Conservation (phyloP, 1,139 yeast species). For the Scheffersomyces segobiensis region DNA sequence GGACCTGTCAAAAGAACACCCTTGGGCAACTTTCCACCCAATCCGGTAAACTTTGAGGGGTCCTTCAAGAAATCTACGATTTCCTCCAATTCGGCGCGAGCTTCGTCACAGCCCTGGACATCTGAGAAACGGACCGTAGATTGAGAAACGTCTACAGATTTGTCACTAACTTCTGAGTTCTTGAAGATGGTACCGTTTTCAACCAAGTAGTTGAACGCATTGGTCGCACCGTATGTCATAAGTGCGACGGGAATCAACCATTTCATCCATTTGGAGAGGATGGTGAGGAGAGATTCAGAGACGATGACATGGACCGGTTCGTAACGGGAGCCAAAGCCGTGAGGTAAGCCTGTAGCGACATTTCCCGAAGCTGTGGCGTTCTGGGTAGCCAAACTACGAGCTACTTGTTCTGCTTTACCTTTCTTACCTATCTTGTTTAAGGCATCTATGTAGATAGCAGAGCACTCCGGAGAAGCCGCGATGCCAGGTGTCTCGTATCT, state of each 20-base stretch:
- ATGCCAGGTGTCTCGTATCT: slow-evolving; percentile 92
- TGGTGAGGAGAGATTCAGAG: slow-evolving; percentile 75
- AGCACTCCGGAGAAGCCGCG: slow-evolving; percentile 76
- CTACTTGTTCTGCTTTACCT: slow-evolving; percentile 69
- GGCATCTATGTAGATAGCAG: slow-evolving; percentile 76
- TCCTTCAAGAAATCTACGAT: slow-evolving; percentile 95
- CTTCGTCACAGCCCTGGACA: slow-evolving; percentile 98
- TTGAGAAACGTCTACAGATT: slow-evolving; percentile 79
- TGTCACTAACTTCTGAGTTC: slow-evolving; percentile 71
- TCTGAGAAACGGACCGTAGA: slow-evolving; percentile 88
- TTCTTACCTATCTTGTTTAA: slow-evolving; percentile 73
- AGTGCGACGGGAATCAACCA: slow-evolving; percentile 85
- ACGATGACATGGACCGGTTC: slow-evolving; percentile 92
- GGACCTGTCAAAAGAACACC: slow-evolving; percentile 98
- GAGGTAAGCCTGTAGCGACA: slow-evolving; percentile 29
- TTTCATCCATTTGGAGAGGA: slow-evolving; percentile 83
- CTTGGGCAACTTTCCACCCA: slow-evolving; percentile 96
- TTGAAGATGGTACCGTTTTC: slow-evolving; percentile 86
- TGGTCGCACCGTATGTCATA: slow-evolving; percentile 70
- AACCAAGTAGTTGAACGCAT: slow-evolving; percentile 72
- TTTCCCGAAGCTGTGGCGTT: slow-evolving; percentile 22
- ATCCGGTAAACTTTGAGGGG: slow-evolving; percentile 91
- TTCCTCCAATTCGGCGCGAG: slow-evolving; percentile 94
- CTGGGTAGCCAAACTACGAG: slow-evolving; percentile 26
- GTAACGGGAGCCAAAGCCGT: slow-evolving; percentile 49